These are phyloP conservation scores for Pleurotus tuoliensis DNA, from an alignment of 768 basidiomycete species.

Conservation along the genomic window DNA sequence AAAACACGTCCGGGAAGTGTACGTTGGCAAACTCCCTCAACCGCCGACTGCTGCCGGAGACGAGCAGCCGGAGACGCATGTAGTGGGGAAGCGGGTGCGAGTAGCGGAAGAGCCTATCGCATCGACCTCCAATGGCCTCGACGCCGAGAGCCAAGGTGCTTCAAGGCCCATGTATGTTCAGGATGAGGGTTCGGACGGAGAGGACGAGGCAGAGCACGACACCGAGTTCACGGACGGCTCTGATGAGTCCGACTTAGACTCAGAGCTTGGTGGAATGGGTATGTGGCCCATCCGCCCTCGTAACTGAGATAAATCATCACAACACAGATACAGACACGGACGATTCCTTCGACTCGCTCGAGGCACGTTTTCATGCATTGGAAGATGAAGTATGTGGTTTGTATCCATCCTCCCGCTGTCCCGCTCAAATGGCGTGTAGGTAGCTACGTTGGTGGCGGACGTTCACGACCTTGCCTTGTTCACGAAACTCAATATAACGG, in stretches of 20 bases:
- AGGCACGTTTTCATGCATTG: slow-evolving; percentile 80
- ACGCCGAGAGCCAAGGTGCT: slow-evolving; percentile 1
- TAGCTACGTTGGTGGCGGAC: slow-evolving; percentile 90
- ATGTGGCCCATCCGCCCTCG: not conserved
- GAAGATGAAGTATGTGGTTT: slow-evolving; percentile 67
- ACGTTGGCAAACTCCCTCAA: not conserved
- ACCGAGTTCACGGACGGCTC: slow-evolving; percentile 59
- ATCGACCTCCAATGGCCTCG: not conserved
- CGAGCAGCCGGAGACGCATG: not conserved
- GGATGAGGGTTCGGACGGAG: slow-evolving; percentile 3
- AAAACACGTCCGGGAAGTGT: not conserved
- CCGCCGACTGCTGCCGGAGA: not conserved
- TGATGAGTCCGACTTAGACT: slow-evolving; percentile 48
- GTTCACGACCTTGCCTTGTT: slow-evolving; percentile 88
- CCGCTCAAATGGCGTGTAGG: not conserved
- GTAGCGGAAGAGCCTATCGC: not conserved
- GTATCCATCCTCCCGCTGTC: not conserved
- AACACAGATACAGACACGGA: slow-evolving; percentile 29
- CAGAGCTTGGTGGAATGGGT: slow-evolving; percentile 19
- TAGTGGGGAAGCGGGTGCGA: slow-evolving; percentile 1
- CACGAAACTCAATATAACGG: slow-evolving; percentile 97
- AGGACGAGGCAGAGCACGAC: slow-evolving; percentile 2
- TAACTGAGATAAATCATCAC: not conserved
- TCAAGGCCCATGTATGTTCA: slow-evolving; percentile 5
- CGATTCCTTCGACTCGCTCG: slow-evolving; percentile 70